Percentiles rank a stretch among this genome's conserved stretches.
These are phyloP conservation scores for Petasospora rhodanensis DNA, from an alignment of 1,139 yeast species.

Conservation along the genomic window DNA sequence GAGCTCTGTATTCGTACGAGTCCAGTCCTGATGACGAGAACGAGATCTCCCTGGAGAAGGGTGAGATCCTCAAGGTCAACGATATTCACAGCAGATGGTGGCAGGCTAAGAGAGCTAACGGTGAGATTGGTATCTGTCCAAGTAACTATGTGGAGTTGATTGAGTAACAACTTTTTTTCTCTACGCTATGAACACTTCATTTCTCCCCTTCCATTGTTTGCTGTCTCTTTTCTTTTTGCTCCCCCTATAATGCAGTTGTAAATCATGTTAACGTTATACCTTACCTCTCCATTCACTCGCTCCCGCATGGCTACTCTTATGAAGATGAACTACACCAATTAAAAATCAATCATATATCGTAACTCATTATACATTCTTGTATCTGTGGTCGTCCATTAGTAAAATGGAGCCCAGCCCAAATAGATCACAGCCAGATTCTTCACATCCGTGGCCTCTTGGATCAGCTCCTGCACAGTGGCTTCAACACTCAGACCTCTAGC, in stretches of 20 bases:
- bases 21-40: constrained; percentile 96
- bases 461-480: constrained; percentile 76
- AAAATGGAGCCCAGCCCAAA: constrained; percentile 70
- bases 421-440: constrained; percentile 70
- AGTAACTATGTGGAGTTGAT: constrained; percentile 83
- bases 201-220: too few species aligned
- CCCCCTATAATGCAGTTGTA: too few species aligned
- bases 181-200: too few species aligned
- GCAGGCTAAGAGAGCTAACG: constrained; percentile 88
- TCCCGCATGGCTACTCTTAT: too few species aligned
- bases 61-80: constrained; percentile 84
- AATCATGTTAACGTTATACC: too few species aligned
- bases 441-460: constrained; percentile 69
- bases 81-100: constrained; percentile 98
- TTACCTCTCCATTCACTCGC: too few species aligned
- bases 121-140: constrained; percentile 96
- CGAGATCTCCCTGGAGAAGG: constrained; percentile 86
- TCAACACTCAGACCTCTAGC: constrained; percentile 73
- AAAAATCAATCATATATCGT: too few species aligned
- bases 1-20: constrained; percentile 79
- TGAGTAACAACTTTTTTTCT: constrained; percentile 26
- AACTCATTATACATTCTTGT: neutral
- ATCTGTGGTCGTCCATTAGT: constrained; percentile 20
- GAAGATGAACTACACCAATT: too few species aligned
- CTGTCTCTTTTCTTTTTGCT: too few species aligned